These are phyloP conservation scores for Xylaria scruposa DNA, from an alignment of 495 filamentous ascomycete species.

Conservation along the genomic window DNA sequence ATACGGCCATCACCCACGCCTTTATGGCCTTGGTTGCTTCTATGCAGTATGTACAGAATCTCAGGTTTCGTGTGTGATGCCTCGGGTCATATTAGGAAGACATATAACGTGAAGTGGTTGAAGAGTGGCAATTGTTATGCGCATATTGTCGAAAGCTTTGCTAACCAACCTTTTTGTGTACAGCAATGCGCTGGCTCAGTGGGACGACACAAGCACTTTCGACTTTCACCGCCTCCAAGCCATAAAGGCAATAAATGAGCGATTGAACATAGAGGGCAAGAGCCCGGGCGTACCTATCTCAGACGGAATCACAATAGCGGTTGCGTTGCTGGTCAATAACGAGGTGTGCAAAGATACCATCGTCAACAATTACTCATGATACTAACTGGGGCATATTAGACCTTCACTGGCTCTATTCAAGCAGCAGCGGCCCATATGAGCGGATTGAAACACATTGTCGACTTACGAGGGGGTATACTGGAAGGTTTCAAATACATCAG, in stretches of 20 bases:
- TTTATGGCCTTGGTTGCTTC: slow-evolving; percentile 43
- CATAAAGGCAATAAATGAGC: slow-evolving; percentile 41
- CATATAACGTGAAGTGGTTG: not conserved
- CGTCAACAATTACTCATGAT: not conserved
- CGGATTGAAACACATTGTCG: slow-evolving; percentile 41
- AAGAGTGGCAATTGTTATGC: not conserved
- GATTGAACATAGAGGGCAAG: slow-evolving; percentile 40
- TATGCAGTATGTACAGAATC: slow-evolving; percentile 33
- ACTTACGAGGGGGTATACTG: slow-evolving; percentile 38
- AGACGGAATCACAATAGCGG: slow-evolving; percentile 40
- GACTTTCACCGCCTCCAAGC: slow-evolving; percentile 43
- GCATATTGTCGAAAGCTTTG: not conserved
- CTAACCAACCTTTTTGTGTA: slow-evolving; percentile 10
- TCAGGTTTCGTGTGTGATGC: not conserved
- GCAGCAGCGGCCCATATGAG: slow-evolving; percentile 41
- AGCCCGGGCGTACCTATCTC: slow-evolving; percentile 38
- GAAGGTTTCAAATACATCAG: slow-evolving; percentile 40
- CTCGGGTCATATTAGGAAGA: not conserved
- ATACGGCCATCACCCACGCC: slow-evolving; percentile 41
- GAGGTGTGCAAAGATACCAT: slow-evolving; percentile 28
- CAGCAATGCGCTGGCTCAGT: slow-evolving; percentile 38
- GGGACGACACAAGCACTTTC: slow-evolving; percentile 41
- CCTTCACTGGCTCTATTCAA: slow-evolving; percentile 38
- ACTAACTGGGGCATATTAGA: slow-evolving; percentile 25
- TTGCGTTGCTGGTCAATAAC: slow-evolving; percentile 40